Percentiles rank a stretch among this genome's conserved stretches.
Evolutionary conservation across 2,329 filamentous ascomycete genomes (phyloP).

Genomic region (Cladosporium sp.): DNA sequence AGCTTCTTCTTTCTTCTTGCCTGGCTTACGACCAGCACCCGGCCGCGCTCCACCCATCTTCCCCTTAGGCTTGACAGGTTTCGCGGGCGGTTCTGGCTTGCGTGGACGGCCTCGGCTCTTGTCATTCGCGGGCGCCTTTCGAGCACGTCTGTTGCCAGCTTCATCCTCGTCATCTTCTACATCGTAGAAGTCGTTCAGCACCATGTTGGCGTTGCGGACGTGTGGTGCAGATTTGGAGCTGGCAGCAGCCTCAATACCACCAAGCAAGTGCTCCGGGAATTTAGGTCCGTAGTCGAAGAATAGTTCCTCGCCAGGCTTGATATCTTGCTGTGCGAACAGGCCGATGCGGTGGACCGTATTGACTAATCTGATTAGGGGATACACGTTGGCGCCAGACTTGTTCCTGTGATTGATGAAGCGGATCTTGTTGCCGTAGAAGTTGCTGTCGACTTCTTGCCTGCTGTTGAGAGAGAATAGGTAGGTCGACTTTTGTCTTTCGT

Average conservation of each 20-base stretch:
- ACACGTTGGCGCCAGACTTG: constrained; percentile 58
- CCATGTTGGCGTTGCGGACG: constrained; percentile 27
- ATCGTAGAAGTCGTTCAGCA: constrained; percentile 28
- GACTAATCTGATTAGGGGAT: constrained; percentile 68
- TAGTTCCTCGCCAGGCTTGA: constrained; percentile 71
- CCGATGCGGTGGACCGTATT: constrained; percentile 74
- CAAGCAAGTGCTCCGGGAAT: constrained; percentile 32
- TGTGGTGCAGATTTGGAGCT: constrained; percentile 24
- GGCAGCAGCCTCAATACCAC: constrained; percentile 19
- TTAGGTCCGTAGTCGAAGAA: constrained; percentile 73
- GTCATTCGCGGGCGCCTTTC: constrained; percentile 17
- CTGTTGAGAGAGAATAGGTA: constrained; percentile 59
- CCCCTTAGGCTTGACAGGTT: constrained; percentile 12
- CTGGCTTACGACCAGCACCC: constrained; percentile 21
- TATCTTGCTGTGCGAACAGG: constrained; percentile 66
- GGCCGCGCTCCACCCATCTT: constrained; percentile 19
- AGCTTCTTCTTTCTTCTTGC: constrained; percentile 13
- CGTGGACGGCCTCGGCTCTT: constrained; percentile 19
- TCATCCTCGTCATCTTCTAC: constrained; percentile 26
- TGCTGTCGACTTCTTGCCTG: constrained; percentile 65
- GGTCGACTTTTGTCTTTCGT: constrained; percentile 61
- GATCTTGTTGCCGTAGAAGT: constrained; percentile 75
- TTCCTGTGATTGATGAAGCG: constrained; percentile 80
- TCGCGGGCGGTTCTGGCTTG: constrained; percentile 21
- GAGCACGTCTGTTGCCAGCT: constrained; percentile 23